Evolutionary conservation across 2,329 filamentous ascomycete species (phyloP), one percentile per base, ranked within the genome.

Genomic region (Penicillium expansum): DNA sequence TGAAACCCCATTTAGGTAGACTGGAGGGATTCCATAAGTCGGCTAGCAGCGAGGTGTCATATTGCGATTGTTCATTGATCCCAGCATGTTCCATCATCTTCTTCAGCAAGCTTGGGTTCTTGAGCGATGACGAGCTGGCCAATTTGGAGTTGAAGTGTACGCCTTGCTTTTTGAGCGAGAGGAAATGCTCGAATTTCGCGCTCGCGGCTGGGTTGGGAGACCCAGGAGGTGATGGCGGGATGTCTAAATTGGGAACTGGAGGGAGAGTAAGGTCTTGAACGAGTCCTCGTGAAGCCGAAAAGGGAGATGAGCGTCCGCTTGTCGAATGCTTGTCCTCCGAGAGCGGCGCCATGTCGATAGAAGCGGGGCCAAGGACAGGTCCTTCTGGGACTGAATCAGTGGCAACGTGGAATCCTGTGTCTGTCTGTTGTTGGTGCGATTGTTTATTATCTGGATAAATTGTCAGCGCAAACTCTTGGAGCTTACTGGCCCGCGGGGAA

Each of bases 61-160:
- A 85, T 64, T 84, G 81, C 10, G 80, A 78, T 61, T 79, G 73
- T 43, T 78, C 76, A 48, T 74, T 73, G 35, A 88, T 77, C 1
- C 80, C 82, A 8, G 82, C 81, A 73, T 85, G 85, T 7, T 79
- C 74, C 78, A 84, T 81, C 69, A 87, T 70, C 60, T 82, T 85
- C 14, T 74, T 73, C 49, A 85, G 70, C 48, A 87, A 73, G 55
- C 79, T 81, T 9, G 85, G 85, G 64, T 87, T 86, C 42, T 80
- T 81, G 29, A 87, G 74, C 1, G 83, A 82, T 2, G 81, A 76
- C 4, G 83, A 85, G 37, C 73, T 75, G 51, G 82, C 80, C 14
- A 88, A 72, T 52, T 85, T 83, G 61, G 83, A 77, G 62, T 88
- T 87, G 74, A 87, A 88, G 69, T 88, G 85, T 22, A 84, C 74